Conservation (phyloP, 2,329 filamentous ascomycete genomes). For the Phyllosticta citrichinensis region DNA sequence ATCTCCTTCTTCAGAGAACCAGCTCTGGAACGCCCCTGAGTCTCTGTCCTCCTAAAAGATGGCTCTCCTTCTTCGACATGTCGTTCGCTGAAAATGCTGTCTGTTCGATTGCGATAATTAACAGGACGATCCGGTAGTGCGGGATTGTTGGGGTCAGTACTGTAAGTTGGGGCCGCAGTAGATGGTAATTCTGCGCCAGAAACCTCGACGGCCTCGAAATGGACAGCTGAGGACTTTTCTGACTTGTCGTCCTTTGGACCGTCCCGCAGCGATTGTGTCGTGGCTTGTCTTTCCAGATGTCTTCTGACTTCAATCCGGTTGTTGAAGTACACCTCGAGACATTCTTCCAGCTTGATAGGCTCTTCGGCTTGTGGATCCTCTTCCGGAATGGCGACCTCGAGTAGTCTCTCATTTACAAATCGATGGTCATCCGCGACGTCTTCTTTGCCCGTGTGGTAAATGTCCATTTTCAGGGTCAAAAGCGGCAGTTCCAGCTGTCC, state of each 20-base stretch:
- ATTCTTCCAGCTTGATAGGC: slow-evolving; percentile 75
- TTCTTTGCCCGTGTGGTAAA: slow-evolving; percentile 84
- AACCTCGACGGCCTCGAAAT: slow-evolving; percentile 37
- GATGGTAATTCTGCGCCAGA: slow-evolving; percentile 24
- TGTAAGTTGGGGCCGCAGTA: slow-evolving; percentile 22
- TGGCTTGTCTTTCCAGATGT: slow-evolving; percentile 55
- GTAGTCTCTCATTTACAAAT: slow-evolving; percentile 78
- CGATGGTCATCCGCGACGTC: slow-evolving; percentile 83
- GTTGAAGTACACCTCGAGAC: slow-evolving; percentile 91
- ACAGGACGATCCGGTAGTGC: slow-evolving; percentile 22
- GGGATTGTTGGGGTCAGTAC: slow-evolving; percentile 15
- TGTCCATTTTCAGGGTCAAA: slow-evolving; percentile 83
- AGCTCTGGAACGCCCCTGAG: slow-evolving; percentile 23
- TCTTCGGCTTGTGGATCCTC: slow-evolving; percentile 56
- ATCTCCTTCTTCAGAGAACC: slow-evolving; percentile 61
- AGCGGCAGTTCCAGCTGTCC: slow-evolving; percentile 80
- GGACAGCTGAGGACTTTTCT: slow-evolving; percentile 16
- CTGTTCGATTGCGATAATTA: slow-evolving; percentile 31
- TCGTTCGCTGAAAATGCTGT: slow-evolving; percentile 41
- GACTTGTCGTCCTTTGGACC: neutral
- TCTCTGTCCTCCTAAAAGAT: slow-evolving; percentile 35
- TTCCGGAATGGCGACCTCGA: slow-evolving; percentile 85
- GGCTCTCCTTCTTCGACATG: slow-evolving; percentile 25
- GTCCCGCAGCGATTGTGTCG: slow-evolving; percentile 39
- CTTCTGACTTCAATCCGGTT: slow-evolving; percentile 81